These are phyloP conservation scores for Cladobotryum mycophilum DNA, from an alignment of 2,329 filamentous ascomycete species.

Conservation along the genomic window DNA sequence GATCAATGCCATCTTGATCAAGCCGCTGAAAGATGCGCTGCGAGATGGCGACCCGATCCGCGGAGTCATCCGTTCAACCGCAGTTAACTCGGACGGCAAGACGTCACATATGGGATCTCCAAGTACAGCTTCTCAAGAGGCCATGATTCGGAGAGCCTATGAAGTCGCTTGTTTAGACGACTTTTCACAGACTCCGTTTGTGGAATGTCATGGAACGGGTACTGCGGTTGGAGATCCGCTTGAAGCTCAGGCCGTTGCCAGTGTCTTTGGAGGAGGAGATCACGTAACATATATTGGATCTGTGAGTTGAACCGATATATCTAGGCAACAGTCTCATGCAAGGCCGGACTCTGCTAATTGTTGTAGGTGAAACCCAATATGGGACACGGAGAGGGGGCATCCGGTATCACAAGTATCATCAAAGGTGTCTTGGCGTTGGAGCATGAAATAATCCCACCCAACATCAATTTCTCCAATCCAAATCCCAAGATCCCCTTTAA, in stretches of 20 bases:
- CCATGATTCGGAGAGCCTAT: slow-evolving; percentile 27
- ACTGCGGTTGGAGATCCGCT: slow-evolving; percentile 31
- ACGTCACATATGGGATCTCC: slow-evolving; percentile 36
- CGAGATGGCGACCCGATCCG: slow-evolving; percentile 39
- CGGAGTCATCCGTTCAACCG: slow-evolving; percentile 32
- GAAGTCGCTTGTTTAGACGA: slow-evolving; percentile 20
- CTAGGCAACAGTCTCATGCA: not conserved
- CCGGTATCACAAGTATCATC: slow-evolving; percentile 36
- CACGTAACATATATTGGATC: slow-evolving; percentile 23
- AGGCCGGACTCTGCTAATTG: slow-evolving; percentile 14
- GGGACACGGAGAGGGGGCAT: slow-evolving; percentile 40
- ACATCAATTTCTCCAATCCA: slow-evolving; percentile 28
- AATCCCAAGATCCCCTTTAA: slow-evolving; percentile 29
- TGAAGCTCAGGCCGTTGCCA: slow-evolving; percentile 29
- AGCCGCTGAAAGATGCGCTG: slow-evolving; percentile 40
- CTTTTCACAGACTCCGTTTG: slow-evolving; percentile 22
- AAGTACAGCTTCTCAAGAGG: slow-evolving; percentile 25
- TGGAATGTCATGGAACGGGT: slow-evolving; percentile 37
- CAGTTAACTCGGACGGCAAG: slow-evolving; percentile 37
- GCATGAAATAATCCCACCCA: slow-evolving; percentile 32
- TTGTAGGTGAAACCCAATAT: slow-evolving; percentile 31
- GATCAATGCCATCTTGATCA: slow-evolving; percentile 37
- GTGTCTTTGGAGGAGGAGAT: slow-evolving; percentile 20
- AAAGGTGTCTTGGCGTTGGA: slow-evolving; percentile 38
- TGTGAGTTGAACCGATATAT: slow-evolving; percentile 11